phyloP scores from a whole-genome alignment of 1,284 basidiomycete genomes.

The Ceratobasidium sp. region DNA sequence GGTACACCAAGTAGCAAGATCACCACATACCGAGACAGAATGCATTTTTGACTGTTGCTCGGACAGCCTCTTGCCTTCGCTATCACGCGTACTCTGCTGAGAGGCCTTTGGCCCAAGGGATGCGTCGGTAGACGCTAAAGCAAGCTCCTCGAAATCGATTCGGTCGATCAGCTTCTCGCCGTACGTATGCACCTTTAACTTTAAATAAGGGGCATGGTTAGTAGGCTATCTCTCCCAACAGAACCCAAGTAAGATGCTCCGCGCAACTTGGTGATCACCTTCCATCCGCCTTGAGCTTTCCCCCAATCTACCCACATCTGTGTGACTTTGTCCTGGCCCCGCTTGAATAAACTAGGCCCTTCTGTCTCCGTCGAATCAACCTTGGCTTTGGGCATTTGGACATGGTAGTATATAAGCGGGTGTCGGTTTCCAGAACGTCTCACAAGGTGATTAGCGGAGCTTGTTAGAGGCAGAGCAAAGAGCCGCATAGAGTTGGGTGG shows the following conservation, averaged over 20 bases:
- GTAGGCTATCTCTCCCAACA: conserved; percentile 1
- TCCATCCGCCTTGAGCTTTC: conserved; percentile 47
- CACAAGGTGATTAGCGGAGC: conserved; percentile 14
- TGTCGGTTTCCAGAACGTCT: conserved; percentile 26
- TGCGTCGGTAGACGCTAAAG: conserved; percentile 47
- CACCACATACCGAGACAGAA: conserved; percentile 17
- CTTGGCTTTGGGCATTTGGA: conserved; percentile 44
- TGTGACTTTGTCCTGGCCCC: conserved; percentile 37
- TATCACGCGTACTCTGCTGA: conserved; percentile 29
- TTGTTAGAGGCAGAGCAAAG: conserved; percentile 46
- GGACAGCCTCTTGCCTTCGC: conserved; percentile 34
- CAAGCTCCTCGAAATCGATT: conserved; percentile 49
- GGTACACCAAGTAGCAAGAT: not conserved
- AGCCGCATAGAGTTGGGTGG: conserved; percentile 46
- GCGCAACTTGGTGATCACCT: conserved; percentile 47
- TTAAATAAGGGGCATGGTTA: conserved; percentile 3
- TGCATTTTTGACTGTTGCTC: conserved; percentile 35
- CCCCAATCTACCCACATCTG: conserved; percentile 48
- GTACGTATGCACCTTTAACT: conserved; percentile 48
- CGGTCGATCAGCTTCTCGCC: conserved; percentile 45
- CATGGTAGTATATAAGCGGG: conserved; percentile 48
- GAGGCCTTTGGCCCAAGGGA: conserved; percentile 45
- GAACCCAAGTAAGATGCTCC: conserved; percentile 32
- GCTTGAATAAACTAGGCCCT: conserved; percentile 37
- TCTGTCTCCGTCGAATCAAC: not conserved